Evolutionary conservation across 2,329 filamentous ascomycete genomes (phyloP).

Genomic region (Phialophora tarda): DNA sequence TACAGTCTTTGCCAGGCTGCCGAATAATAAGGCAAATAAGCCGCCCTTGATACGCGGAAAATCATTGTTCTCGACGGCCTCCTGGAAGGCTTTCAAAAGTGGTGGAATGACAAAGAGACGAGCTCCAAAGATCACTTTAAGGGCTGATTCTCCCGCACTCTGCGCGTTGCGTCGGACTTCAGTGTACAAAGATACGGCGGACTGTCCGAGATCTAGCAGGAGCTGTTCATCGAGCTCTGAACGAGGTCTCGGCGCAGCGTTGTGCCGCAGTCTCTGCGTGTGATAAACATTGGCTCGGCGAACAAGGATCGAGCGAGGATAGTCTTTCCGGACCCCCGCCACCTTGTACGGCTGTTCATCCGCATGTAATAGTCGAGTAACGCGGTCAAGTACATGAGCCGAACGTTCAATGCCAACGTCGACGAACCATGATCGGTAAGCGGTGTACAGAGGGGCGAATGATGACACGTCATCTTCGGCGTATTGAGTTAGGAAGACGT

Average conservation of each 20-base stretch:
- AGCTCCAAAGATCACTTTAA: constrained; percentile 88
- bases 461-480: constrained; percentile 96
- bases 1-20: constrained; percentile 84
- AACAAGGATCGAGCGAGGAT: constrained; percentile 88
- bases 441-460: constrained; percentile 89
- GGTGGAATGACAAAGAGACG: constrained; percentile 87
- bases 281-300: constrained; percentile 95
- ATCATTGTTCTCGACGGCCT: constrained; percentile 78
- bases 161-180: constrained; percentile 96
- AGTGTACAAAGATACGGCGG: constrained; percentile 87
- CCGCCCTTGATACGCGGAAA: constrained; percentile 93
- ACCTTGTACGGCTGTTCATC: constrained; percentile 94
- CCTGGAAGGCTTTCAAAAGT: constrained; percentile 77
- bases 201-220: constrained; percentile 84
- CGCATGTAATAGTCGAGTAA: constrained; percentile 80
- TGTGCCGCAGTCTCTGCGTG: constrained; percentile 90
- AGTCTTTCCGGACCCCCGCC: constrained; percentile 87
- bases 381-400: constrained; percentile 87
- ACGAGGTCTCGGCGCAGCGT: constrained; percentile 83
- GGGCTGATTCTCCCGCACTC: constrained; percentile 86
- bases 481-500: constrained; percentile 78
- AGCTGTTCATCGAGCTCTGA: constrained; percentile 87
- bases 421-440: constrained; percentile 95
- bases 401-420: constrained; percentile 96
- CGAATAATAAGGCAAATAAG: constrained; percentile 88